Evolutionary conservation across 345 rosid species (phyloP).

Genomic region (Durio zibethinus): DNA sequence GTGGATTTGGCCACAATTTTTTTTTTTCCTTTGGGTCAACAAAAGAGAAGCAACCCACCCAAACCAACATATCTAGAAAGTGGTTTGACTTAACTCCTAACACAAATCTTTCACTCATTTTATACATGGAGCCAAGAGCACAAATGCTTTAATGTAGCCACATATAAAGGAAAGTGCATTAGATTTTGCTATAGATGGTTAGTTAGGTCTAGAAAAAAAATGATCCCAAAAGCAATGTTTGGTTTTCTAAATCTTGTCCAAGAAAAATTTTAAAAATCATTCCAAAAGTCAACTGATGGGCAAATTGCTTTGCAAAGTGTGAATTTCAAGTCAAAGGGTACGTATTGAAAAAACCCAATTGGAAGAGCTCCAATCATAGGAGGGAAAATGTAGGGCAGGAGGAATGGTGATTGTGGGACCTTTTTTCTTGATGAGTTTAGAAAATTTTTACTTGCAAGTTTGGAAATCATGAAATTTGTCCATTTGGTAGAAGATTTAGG

Average conservation of each 20-base stretch:
- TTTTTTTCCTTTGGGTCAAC: slow-evolving; percentile 20
- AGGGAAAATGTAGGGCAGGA: background rate
- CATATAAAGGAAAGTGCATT: slow-evolving; percentile 1
- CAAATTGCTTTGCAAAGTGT: background rate
- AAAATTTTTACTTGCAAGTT: slow-evolving; percentile 13
- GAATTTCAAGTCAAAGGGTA: background rate
- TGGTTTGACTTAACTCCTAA: slow-evolving; percentile 10
- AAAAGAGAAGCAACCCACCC: slow-evolving; percentile 8
- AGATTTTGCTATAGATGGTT: background rate
- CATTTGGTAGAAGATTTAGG: slow-evolving; percentile 8
- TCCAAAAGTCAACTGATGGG: background rate
- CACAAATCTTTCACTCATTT: background rate
- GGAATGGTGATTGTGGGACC: background rate
- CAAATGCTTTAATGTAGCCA: background rate
- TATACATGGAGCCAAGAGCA: slow-evolving; percentile 16
- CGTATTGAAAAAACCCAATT: background rate
- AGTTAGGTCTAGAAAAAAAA: slow-evolving; percentile 1
- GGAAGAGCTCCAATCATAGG: background rate
- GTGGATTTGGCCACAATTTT: slow-evolving; percentile 15
- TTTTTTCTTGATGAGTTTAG: background rate
- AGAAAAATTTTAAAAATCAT: background rate
- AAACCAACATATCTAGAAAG: slow-evolving; percentile 14
- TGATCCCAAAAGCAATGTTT: background rate
- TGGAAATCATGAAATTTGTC: background rate
- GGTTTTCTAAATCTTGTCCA: background rate